Conservation (phyloP, 805 yeast species). For the Sugiyamaella floridensis region DNA sequence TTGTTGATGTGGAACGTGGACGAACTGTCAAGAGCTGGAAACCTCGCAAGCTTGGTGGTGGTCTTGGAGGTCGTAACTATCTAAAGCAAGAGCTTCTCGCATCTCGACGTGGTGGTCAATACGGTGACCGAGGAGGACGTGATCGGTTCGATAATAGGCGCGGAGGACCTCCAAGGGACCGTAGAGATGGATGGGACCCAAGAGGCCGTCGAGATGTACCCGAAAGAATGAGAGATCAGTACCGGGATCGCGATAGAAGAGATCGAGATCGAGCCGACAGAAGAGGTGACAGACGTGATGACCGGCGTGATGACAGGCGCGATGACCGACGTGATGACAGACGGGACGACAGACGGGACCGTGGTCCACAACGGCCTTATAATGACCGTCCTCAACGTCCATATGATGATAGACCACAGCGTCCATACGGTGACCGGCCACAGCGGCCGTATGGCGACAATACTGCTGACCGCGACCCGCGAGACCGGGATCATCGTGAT, state of each 20-base stretch:
- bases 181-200: constrained; percentile 7
- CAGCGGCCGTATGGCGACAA: not conserved
- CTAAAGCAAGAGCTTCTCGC: constrained; percentile 29
- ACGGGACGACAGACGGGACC: constrained; percentile 9
- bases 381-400: constrained; percentile 19
- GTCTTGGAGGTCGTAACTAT: constrained; percentile 80
- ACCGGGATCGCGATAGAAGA: not conserved
- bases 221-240: not conserved
- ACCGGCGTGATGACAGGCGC: constrained; percentile 4
- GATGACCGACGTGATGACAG: constrained; percentile 5
- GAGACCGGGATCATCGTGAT: constrained; percentile 8
- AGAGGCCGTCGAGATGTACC: not conserved
- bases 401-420: constrained; percentile 12
- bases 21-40: constrained; percentile 33
- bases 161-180: constrained; percentile 11
- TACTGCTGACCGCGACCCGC: constrained; percentile 1
- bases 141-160: constrained; percentile 5
- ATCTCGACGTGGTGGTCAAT: constrained; percentile 1
- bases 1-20: constrained; percentile 36
- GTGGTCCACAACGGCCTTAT: constrained; percentile 8
- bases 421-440: not conserved
- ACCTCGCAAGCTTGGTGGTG: constrained; percentile 66
- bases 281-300: constrained; percentile 10
- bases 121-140: constrained; percentile 7
- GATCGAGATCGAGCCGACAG: constrained; percentile 6